phyloP scores from a whole-genome alignment of 306 rosid species.

The Urtica urens region DNA sequence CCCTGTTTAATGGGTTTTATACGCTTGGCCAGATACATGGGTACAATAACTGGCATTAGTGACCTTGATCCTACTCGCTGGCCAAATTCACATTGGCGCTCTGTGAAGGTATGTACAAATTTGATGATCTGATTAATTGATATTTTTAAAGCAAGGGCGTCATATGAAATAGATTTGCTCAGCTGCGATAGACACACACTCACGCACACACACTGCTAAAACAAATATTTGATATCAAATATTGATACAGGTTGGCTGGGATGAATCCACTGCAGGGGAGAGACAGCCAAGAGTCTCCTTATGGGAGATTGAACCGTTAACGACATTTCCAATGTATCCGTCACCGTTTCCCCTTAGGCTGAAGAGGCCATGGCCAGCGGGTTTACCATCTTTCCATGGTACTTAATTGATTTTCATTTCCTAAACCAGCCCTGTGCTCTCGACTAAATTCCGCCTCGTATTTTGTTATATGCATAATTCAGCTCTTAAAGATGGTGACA shows the following conservation, averaged over 20 bases:
- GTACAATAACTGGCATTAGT: constrained; percentile 64
- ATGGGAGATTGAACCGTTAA: constrained; percentile 89
- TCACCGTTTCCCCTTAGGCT: constrained; percentile 79
- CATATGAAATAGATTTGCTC: no score
- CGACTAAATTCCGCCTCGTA: no score
- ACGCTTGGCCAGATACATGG: constrained; percentile 51
- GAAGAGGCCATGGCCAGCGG: constrained; percentile 78
- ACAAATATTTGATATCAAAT: neutral
- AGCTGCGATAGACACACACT: no score
- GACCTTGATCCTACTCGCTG: constrained; percentile 64
- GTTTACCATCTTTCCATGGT: constrained; percentile 74
- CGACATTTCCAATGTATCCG: constrained; percentile 92
- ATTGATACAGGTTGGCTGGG: constrained; percentile 37
- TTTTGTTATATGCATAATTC: constrained; percentile 13
- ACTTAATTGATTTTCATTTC: constrained; percentile 14
- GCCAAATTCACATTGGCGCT: constrained; percentile 72
- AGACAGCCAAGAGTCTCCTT: constrained; percentile 83
- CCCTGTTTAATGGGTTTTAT: neutral
- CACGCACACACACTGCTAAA: no score
- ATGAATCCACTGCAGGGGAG: constrained; percentile 91
- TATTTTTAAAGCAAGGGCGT: neutral
- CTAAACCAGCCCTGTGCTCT: no score
- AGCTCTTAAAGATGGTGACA: constrained; percentile 73
- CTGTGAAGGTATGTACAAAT: constrained; percentile 55
- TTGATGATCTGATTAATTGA: constrained; percentile 10